Percentiles rank a stretch among this genome's conserved stretches.
Evolutionary conservation across 257 asterid species (phyloP).

Genomic region (Henckelia pumila): DNA sequence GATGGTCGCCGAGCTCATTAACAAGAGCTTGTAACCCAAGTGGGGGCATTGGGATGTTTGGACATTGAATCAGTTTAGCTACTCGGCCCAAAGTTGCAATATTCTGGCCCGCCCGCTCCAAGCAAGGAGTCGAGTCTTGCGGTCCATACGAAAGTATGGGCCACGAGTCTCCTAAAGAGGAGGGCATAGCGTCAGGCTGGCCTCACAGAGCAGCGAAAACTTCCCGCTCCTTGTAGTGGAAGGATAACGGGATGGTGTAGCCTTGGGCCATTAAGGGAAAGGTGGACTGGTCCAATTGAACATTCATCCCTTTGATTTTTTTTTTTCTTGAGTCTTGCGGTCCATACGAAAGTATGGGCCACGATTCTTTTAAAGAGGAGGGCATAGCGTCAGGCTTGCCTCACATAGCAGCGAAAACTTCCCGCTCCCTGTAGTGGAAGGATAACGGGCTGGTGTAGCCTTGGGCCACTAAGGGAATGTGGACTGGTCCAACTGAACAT

Average conservation of each 20-base stretch:
- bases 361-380: not conserved
- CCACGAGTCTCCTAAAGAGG: not conserved
- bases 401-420: slow-evolving; percentile 11
- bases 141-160: not conserved
- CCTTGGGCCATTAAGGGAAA: not conserved
- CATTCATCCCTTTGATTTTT: not conserved
- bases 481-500: not conserved
- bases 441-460: not conserved
- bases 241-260: not conserved
- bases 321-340: not conserved
- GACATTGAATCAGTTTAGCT: not conserved
- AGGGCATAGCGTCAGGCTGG: slow-evolving; percentile 7
- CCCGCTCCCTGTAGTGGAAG: slow-evolving; percentile 9
- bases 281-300: not conserved
- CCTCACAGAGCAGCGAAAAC: slow-evolving; percentile 9
- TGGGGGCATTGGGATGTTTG: not conserved
- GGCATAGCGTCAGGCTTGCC: not conserved
- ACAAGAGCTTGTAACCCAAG: not conserved
- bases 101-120: not conserved
- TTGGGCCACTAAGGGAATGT: not conserved
- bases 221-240: slow-evolving; percentile 7
- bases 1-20: not conserved
- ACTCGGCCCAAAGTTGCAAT: not conserved
- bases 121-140: not conserved
- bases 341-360: not conserved